Percentiles rank a stretch among this genome's conserved stretches.
These are phyloP conservation scores for Hanseniaspora singularis DNA, from an alignment of 805 yeast genomes.

Conservation along the genomic window DNA sequence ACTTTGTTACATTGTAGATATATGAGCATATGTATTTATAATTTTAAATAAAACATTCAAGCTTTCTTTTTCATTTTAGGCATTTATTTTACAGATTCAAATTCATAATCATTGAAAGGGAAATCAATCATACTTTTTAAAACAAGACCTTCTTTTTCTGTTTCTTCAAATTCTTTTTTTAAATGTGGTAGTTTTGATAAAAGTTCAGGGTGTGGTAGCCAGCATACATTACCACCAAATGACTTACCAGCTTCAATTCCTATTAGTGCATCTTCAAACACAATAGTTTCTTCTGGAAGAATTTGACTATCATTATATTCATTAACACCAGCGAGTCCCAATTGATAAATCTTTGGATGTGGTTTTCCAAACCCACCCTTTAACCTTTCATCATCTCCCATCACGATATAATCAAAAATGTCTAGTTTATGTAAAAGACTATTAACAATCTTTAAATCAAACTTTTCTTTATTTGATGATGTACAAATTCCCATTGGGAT, in stretches of 20 bases:
- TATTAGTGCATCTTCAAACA: slow-evolving; percentile 91
- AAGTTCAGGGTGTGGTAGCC: slow-evolving; percentile 87
- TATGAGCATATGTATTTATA: too few species aligned
- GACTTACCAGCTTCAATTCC: slow-evolving; percentile 78
- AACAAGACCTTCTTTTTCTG: slow-evolving; percentile 39
- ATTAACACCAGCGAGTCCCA: slow-evolving; percentile 65
- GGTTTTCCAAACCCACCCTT: slow-evolving; percentile 88
- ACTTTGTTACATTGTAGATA: too few species aligned
- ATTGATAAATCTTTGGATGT: slow-evolving; percentile 80
- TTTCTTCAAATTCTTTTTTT: slow-evolving; percentile 37
- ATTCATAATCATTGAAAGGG: slow-evolving; percentile 37
- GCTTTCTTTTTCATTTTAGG: too few species aligned
- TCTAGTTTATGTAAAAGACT: slow-evolving; percentile 55
- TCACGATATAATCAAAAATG: slow-evolving; percentile 58
- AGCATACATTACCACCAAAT: slow-evolving; percentile 76
- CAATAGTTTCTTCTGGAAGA: slow-evolving; percentile 63
- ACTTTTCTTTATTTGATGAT: slow-evolving; percentile 56
- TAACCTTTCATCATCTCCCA: slow-evolving; percentile 81
- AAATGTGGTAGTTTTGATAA: slow-evolving; percentile 43
- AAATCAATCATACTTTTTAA: slow-evolving; percentile 42
- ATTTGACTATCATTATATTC: slow-evolving; percentile 38
- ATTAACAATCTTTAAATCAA: slow-evolving; percentile 49
- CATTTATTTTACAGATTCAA: slow-evolving; percentile 18
- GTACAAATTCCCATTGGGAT: slow-evolving; percentile 88
- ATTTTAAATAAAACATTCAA: too few species aligned